phyloP scores from a whole-genome alignment of 768 basidiomycete genomes.

The Pulveroboletus ravenelii region DNA sequence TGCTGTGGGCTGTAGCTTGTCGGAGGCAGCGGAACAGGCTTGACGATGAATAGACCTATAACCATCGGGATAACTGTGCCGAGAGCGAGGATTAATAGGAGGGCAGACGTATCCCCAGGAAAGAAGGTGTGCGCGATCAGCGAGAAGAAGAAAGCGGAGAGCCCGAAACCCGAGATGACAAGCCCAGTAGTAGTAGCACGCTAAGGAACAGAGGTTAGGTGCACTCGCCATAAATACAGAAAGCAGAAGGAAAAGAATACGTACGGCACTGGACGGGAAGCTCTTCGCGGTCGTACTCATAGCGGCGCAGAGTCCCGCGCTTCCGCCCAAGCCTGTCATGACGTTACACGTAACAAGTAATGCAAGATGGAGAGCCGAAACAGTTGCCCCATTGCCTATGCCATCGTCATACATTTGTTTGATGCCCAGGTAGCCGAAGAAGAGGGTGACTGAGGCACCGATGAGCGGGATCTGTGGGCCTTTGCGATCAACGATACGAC shows the following conservation, averaged over 20 bases:
- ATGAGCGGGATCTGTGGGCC: conserved; percentile 72
- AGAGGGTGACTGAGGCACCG: conserved; percentile 52
- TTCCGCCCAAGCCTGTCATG: conserved; percentile 75
- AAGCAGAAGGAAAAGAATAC: conserved; percentile 21
- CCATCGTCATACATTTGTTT: conserved; percentile 60
- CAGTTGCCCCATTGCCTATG: conserved; percentile 32
- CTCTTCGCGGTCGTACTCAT: conserved; percentile 82
- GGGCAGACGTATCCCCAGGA: conserved; percentile 72
- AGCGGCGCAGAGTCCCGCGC: conserved; percentile 60
- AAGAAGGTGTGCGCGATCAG: conserved; percentile 66
- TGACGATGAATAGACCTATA: conserved; percentile 68
- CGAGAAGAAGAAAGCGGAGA: conserved; percentile 89
- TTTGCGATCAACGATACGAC: conserved; percentile 66
- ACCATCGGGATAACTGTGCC: conserved; percentile 81
- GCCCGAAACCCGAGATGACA: conserved; percentile 85
- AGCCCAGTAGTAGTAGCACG: conserved; percentile 72
- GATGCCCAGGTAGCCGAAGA: conserved; percentile 77
- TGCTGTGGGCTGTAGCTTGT: conserved; percentile 15
- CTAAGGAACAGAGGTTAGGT: conserved; percentile 30
- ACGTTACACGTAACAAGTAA: conserved; percentile 59
- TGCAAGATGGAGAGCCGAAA: conserved; percentile 42
- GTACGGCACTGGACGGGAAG: conserved; percentile 66
- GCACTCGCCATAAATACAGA: neutral
- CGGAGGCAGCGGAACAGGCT: conserved; percentile 56
- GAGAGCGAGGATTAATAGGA: conserved; percentile 68